Evolutionary conservation across 2,329 filamentous ascomycete species (phyloP).

Genomic region (Sporothrix curviconia): DNA sequence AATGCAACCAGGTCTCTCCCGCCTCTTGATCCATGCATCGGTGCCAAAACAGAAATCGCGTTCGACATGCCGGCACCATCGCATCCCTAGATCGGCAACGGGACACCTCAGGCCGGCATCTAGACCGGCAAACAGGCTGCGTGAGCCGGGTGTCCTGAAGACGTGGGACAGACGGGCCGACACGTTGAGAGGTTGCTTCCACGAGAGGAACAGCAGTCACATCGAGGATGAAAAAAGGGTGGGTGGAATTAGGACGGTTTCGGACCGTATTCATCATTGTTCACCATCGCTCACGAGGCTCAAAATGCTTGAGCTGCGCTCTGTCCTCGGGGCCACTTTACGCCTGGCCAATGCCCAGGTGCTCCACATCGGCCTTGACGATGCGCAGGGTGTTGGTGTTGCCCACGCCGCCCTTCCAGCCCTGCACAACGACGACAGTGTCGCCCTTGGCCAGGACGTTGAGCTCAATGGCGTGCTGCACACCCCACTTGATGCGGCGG

Average conservation of each 20-base stretch:
- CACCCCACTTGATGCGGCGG: slow-evolving; percentile 94
- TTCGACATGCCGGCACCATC: neutral
- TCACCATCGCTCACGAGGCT: too few species aligned
- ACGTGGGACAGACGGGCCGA: too few species aligned
- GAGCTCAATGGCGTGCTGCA: slow-evolving; percentile 78
- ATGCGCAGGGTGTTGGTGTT: slow-evolving; percentile 77
- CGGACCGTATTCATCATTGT: too few species aligned
- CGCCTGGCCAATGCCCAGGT: slow-evolving; percentile 49
- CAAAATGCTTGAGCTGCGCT: too few species aligned
- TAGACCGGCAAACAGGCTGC: neutral
- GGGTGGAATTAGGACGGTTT: neutral
- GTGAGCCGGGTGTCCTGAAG: too few species aligned
- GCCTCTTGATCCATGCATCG: slow-evolving; percentile 8
- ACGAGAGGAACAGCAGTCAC: too few species aligned
- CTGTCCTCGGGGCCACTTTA: slow-evolving; percentile 17
- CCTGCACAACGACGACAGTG: slow-evolving; percentile 76
- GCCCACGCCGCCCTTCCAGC: slow-evolving; percentile 86
- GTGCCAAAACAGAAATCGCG: neutral
- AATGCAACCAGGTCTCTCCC: neutral
- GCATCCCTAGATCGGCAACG: neutral
- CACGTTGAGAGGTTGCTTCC: too few species aligned
- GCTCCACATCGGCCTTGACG: slow-evolving; percentile 53
- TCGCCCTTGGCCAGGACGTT: slow-evolving; percentile 66
- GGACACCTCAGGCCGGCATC: neutral
- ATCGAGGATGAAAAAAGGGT: too few species aligned